Base-by-base conservation (phyloP, 1,284 basidiomycete genomes). In the Ustilago sp. region DNA sequence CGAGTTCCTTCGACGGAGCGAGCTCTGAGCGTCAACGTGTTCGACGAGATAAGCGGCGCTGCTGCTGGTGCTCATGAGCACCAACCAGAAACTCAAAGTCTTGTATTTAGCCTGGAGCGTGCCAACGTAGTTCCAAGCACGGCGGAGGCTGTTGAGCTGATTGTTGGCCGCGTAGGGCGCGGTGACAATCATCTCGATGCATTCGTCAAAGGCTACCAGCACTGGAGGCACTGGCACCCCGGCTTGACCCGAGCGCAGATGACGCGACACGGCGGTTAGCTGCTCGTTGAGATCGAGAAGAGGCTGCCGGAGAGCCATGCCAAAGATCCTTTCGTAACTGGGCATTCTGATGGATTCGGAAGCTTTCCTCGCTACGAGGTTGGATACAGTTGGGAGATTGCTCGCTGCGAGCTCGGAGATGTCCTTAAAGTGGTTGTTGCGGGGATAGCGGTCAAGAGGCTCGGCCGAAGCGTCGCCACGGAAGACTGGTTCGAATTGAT, bases 391-490 rank as follows among this genome's bases (percentile, higher is more conserved):
- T 6, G 39, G 39, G 13, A 41, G 39, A 11, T 41, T 4, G 1
- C 1, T 11, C 6, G 2, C 15, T 6, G 39, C 39, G 4, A 11
- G 12, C 12, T 41, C 39, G 11, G 39, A 15, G 2, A 41, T 17
- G 17, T 1, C 13, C 15, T 41, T 12, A 1, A n/a, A 41, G 39
- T 15, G 17, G 12, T 12, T 4, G 11, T 15, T 41, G 39, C 4
- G 13, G 6, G 12, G 2, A 41, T 12, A 7, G 6, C 39, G 12
- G 39, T 41, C 39, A 15, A 41, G 39, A 28, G 23, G 23, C 23
- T 28, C 3, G 23, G 3, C 0, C 23, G 0, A 0, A 28, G 0
- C 23, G 3, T 3, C 23, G 2, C 0, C 23, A 28, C 23, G 0
- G 23, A 0, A 3, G 23, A 28, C 23, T 28, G 23, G 23, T 28